Evolutionary conservation across 1,284 basidiomycete species (phyloP).

Genomic region (Heterobasidion annosum): DNA sequence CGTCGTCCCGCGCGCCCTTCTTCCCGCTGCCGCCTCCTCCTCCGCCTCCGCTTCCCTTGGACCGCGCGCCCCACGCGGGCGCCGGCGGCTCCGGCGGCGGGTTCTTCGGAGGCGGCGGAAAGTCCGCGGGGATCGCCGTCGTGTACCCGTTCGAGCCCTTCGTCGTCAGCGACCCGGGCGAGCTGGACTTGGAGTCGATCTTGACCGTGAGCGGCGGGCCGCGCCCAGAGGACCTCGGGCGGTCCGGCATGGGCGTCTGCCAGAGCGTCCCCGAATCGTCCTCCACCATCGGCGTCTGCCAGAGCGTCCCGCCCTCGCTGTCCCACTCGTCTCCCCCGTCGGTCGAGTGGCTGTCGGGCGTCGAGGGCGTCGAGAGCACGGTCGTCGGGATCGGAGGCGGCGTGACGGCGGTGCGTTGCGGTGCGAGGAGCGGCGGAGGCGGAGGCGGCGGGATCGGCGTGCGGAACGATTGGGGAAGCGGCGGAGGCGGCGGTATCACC

Average conservation of each 20-base stretch:
- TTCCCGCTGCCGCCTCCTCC: neutral
- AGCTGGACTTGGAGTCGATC: constrained; percentile 18
- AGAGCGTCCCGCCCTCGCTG: constrained; percentile 28
- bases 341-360: constrained; percentile 10
- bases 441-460: constrained; percentile 5
- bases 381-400: neutral
- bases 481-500: constrained; percentile 3
- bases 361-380: constrained; percentile 6
- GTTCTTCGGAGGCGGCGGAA: constrained; percentile 14
- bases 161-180: constrained; percentile 8
- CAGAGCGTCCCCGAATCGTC: constrained; percentile 9
- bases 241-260: constrained; percentile 5
- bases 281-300: constrained; percentile 22
- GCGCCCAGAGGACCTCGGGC: constrained; percentile 6
- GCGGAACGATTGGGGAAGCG: neutral
- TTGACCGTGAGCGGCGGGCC: constrained; percentile 34
- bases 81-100: constrained; percentile 15
- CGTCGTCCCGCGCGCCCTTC: constrained; percentile 19
- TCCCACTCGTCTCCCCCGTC: constrained; percentile 36
- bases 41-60: constrained; percentile 3
- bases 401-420: constrained; percentile 9
- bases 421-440: constrained; percentile 2
- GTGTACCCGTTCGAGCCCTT: constrained; percentile 11
- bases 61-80: constrained; percentile 4
- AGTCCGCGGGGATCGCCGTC: constrained; percentile 13